Evolutionary conservation across 495 filamentous ascomycete genomes (phyloP), one percentile per base, ranked within the genome.

Genomic region (Xylaria venustula): DNA sequence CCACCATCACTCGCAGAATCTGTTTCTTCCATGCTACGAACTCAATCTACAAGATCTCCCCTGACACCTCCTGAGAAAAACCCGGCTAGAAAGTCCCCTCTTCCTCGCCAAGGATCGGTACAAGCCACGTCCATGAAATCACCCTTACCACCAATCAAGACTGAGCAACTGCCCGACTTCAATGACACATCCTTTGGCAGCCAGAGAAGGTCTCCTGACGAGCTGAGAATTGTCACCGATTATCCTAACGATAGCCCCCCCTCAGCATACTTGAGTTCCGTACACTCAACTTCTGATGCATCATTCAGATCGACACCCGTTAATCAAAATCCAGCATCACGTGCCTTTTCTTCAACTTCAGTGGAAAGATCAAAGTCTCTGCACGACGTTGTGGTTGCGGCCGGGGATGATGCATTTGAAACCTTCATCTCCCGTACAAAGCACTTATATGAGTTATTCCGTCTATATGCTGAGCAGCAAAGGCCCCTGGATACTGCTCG

Each of bases 391-490:
- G 72, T 74, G 25, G 46, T 58, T 40, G 66, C 80, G 51, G 73
- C 77, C 36, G 81, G 80, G 14, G 87, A 91, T 40, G 84, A 84
- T 48, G 87, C 91, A 0, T 76, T 93, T 61, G 69, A 79, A 0
- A 82, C 87, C 3, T 93, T 96, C 64, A 82, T 86, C 30, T 59
- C 71, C 2, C 86, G 90, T 36, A 86, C 88, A 19, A 78, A 78
- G 32, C 88, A 88, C 68, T 80, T 91, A 64, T 82, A 83, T 55
- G 82, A 83, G 60, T 76, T 91, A 6, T 90, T 95, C 67, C 76
- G 80, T 26, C 71, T 89, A 12, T 87, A 91, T 47, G 87, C 90
- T 2, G 89, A 93, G 66, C 80, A 83, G 42, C 81, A 83, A n/a
- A 84, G 82, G 55, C 85, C 88, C 0, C 48, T 89, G n/a, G 72